phyloP scores from a whole-genome alignment of 2,329 filamentous ascomycete species.

The Ceratocystis cubensis region DNA sequence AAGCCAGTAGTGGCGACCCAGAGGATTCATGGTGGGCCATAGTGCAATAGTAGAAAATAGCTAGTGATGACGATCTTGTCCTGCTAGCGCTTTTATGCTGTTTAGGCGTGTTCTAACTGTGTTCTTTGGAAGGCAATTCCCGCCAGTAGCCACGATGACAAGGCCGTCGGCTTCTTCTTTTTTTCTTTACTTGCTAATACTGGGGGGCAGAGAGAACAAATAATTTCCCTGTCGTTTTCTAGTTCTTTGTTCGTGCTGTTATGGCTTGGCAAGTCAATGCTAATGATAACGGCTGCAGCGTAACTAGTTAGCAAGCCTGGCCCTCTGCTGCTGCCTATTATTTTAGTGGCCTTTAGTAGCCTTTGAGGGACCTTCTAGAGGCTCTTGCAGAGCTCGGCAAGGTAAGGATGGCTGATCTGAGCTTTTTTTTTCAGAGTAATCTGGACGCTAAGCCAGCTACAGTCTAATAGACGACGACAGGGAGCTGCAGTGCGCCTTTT shows the following conservation, averaged over 20 bases:
- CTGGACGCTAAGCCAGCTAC: constrained; percentile 4
- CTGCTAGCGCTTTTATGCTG: not conserved
- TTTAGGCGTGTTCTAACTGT: not conserved
- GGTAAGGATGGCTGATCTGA: not conserved
- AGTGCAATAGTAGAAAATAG: not conserved
- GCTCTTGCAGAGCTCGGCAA: not conserved
- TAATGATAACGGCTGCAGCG: not conserved
- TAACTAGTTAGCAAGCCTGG: not conserved
- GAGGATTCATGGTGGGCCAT: constrained; percentile 17
- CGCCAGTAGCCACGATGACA: not conserved
- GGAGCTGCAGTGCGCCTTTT: not conserved
- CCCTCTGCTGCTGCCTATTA: not conserved
- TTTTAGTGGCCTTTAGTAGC: not conserved
- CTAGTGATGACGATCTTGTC: not conserved
- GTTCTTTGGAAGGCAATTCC: too few relatives aligned
- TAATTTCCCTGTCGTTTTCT: too few relatives aligned
- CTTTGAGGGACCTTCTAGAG: not conserved
- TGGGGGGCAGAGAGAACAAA: not conserved
- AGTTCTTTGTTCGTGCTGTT: not conserved
- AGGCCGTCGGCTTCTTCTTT: not conserved
- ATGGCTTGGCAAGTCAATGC: not conserved
- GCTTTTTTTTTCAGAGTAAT: not conserved
- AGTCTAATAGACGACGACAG: not conserved
- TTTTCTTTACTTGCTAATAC: not conserved
- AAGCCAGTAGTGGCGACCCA: constrained; percentile 8